phyloP scores from a whole-genome alignment of 164 flowering plant genomes.

The Platanus orientalis region DNA sequence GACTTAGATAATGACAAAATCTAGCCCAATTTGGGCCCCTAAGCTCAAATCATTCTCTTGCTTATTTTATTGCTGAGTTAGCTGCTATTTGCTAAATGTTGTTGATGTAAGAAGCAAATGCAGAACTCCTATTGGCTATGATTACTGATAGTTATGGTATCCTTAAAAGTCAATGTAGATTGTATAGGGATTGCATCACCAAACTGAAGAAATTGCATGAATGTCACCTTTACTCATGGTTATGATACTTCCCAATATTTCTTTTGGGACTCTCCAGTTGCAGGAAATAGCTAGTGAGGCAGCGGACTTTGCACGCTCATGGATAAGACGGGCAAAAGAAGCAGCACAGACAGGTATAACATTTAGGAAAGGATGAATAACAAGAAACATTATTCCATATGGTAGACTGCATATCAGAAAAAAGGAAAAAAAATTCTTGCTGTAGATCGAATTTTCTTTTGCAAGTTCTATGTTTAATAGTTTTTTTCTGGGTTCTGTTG shows the following conservation, averaged over 20 bases:
- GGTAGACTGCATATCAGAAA: background rate
- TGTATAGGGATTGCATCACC: background rate
- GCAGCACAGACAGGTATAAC: conserved; percentile 57
- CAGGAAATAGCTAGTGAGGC: conserved; percentile 59
- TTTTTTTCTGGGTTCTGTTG: no score
- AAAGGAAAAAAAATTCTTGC: no score
- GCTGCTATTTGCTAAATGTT: conserved; percentile 1
- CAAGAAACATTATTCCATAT: background rate
- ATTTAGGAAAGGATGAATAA: background rate
- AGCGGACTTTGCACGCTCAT: conserved; percentile 57
- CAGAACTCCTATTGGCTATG: background rate
- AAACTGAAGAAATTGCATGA: background rate
- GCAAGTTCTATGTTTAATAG: no score
- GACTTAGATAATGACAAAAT: background rate
- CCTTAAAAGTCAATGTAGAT: background rate
- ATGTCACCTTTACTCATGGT: background rate
- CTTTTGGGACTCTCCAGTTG: conserved; percentile 38
- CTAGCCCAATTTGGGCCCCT: background rate
- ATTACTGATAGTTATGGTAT: background rate
- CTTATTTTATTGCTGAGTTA: background rate
- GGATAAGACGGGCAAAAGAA: conserved; percentile 61
- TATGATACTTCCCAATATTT: background rate
- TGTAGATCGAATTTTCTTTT: no score
- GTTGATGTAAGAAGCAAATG: background rate
- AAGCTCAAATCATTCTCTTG: background rate